These are phyloP conservation scores for Aspergillus fructus DNA, from an alignment of 2,329 filamentous ascomycete species.

Conservation along the genomic window DNA sequence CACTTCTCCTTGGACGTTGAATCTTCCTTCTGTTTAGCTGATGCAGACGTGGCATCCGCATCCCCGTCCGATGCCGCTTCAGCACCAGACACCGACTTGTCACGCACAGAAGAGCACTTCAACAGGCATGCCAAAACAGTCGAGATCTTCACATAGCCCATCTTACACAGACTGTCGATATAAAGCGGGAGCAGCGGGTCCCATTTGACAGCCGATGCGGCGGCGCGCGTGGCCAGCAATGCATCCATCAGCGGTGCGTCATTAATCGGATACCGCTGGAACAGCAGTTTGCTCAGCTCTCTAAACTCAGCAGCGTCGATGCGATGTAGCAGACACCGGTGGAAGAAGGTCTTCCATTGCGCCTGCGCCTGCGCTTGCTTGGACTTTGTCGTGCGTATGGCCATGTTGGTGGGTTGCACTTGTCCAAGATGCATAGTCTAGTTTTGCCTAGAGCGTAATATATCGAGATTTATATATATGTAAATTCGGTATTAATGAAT, in stretches of 20 bases:
- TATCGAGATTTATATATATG: background rate
- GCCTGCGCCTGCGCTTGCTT: too few species aligned
- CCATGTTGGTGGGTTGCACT: constrained; percentile 26
- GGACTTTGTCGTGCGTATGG: too few species aligned
- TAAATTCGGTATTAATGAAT: too few species aligned
- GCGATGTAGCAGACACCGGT: constrained; percentile 36
- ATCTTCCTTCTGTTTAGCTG: constrained; percentile 9
- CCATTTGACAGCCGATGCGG: constrained; percentile 35
- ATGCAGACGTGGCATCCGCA: background rate
- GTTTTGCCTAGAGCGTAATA: constrained; percentile 2
- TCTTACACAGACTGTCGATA: constrained; percentile 38
- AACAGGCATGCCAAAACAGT: constrained; percentile 34
- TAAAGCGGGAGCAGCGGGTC: constrained; percentile 45
- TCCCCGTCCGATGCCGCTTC: background rate
- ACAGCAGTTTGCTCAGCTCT: constrained; percentile 35
- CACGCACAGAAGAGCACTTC: constrained; percentile 36
- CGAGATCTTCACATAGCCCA: constrained; percentile 33
- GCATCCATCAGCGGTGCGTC: constrained; percentile 35
- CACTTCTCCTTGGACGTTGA: constrained; percentile 7
- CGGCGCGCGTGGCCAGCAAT: constrained; percentile 34
- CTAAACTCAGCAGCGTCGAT: constrained; percentile 40
- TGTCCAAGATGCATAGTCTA: constrained; percentile 11
- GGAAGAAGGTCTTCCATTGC: constrained; percentile 40
- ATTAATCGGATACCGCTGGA: constrained; percentile 30
- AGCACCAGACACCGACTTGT: constrained; percentile 9